Conservation (phyloP, 768 basidiomycete species). For the Russula compacta region DNA sequence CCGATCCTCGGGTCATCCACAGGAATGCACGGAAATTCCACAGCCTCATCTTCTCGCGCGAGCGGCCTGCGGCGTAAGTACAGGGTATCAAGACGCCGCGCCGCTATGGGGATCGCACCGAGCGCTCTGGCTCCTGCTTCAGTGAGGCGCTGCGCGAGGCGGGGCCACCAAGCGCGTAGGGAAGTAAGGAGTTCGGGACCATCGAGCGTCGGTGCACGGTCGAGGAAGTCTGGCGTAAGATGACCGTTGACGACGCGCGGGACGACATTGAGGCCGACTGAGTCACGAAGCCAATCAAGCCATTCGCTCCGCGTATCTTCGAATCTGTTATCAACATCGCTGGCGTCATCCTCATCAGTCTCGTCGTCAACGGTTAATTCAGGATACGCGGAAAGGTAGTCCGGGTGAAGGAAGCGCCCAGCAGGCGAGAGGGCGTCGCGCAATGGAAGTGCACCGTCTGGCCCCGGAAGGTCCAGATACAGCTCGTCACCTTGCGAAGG, state of each 20-base stretch:
- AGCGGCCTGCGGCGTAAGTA: conserved; percentile 11
- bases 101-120: not conserved
- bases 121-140: not conserved
- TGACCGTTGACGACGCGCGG: conserved; percentile 14
- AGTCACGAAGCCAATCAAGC: conserved; percentile 16
- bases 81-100: conserved; percentile 9
- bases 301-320: conserved; percentile 7
- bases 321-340: not conserved
- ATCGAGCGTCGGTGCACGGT: not conserved
- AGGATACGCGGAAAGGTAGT: conserved; percentile 10
- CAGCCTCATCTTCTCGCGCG: not conserved
- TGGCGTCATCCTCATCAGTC: not conserved
- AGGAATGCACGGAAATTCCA: conserved; percentile 19
- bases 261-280: conserved; percentile 11
- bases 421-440: conserved; percentile 5
- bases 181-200: not conserved
- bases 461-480: conserved; percentile 8
- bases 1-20: conserved; percentile 17
- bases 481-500: conserved; percentile 1
- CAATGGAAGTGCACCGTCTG: not conserved
- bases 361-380: not conserved
- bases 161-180: conserved; percentile 13
- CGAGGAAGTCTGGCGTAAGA: conserved; percentile 14
- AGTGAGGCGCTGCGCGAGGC: not conserved
- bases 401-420: conserved; percentile 10